phyloP scores from a whole-genome alignment of 1,284 basidiomycete genomes.

The Erythrobasidium hasegawianum region DNA sequence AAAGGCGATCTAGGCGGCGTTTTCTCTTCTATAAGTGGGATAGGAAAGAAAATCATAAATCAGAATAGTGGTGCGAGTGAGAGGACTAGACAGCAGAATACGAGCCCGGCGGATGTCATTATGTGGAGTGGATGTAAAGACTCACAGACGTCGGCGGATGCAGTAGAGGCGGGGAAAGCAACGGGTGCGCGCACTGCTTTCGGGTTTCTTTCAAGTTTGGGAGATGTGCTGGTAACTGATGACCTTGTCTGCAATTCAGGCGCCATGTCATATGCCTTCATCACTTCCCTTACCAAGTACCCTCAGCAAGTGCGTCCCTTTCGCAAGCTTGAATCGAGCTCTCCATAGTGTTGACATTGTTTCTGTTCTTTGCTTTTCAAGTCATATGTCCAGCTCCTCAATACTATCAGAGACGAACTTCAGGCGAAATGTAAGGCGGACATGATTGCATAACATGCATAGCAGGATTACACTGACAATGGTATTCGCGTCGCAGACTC shows the following conservation, averaged over 20 bases:
- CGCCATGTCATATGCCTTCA: constrained; percentile 39
- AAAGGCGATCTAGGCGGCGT: constrained; percentile 51
- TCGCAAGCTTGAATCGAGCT: too few relatives aligned
- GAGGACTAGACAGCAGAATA: constrained; percentile 44
- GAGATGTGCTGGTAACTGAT: too few relatives aligned
- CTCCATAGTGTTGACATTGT: too few relatives aligned
- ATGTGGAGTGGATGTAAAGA: constrained; percentile 50
- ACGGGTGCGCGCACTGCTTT: constrained; percentile 45
- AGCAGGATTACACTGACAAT: too few relatives aligned
- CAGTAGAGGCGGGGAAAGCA: constrained; percentile 50
- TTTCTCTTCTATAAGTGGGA: constrained; percentile 45
- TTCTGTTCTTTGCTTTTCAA: too few relatives aligned
- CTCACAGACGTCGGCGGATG: constrained; percentile 47
- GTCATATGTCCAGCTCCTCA: constrained; percentile 75
- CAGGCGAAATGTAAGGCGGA: constrained; percentile 65
- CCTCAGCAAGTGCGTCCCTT: constrained; percentile 34
- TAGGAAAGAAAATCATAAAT: constrained; percentile 49
- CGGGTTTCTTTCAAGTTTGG: too few relatives aligned
- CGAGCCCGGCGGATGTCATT: constrained; percentile 47
- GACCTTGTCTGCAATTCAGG: too few relatives aligned
- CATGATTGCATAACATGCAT: too few relatives aligned
- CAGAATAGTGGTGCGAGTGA: constrained; percentile 48
- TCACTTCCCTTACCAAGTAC: constrained; percentile 32
- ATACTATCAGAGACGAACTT: constrained; percentile 59
- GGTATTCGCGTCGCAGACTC: constrained; percentile 25